Percentiles rank a stretch among this genome's conserved stretches.
Conservation (phyloP, 2,329 filamentous ascomycete species). For the Penicillium aurantiogriseum region DNA sequence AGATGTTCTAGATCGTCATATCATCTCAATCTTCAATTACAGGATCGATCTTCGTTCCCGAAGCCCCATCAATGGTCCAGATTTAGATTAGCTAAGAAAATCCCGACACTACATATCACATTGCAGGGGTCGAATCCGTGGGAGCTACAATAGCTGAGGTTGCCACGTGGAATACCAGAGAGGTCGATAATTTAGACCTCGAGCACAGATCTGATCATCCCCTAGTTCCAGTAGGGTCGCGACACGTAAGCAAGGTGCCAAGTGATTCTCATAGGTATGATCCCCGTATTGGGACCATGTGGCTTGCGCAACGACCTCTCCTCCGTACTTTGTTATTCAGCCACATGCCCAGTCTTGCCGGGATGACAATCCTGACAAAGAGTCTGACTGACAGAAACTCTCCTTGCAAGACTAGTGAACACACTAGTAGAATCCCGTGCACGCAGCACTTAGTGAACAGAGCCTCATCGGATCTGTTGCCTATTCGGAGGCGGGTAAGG, state of each 20-base stretch:
- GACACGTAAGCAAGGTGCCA: not conserved
- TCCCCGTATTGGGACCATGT: not conserved
- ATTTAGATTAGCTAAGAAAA: not conserved
- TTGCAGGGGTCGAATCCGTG: not conserved
- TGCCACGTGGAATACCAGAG: conserved; percentile 6
- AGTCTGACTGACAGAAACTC: not conserved
- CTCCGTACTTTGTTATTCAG: not conserved
- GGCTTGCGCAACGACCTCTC: conserved; percentile 2
- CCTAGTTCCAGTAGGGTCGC: not conserved
- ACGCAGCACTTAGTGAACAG: conserved; percentile 8
- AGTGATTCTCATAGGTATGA: not conserved
- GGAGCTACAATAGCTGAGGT: conserved; percentile 3
- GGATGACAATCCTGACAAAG: not conserved
- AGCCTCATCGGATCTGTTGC: conserved; percentile 3
- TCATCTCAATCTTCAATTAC: not conserved
- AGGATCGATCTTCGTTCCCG: not conserved
- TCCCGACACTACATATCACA: conserved; percentile 1
- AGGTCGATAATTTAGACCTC: not conserved
- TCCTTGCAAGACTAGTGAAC: conserved; percentile 2
- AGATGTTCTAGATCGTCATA: not conserved
- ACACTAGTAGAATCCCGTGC: conserved; percentile 6
- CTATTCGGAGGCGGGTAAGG: not conserved
- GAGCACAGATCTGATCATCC: not conserved
- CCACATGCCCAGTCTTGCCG: not conserved
- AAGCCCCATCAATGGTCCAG: not conserved